phyloP scores from a whole-genome alignment of 768 basidiomycete species.

The Dioszegia hungarica region DNA sequence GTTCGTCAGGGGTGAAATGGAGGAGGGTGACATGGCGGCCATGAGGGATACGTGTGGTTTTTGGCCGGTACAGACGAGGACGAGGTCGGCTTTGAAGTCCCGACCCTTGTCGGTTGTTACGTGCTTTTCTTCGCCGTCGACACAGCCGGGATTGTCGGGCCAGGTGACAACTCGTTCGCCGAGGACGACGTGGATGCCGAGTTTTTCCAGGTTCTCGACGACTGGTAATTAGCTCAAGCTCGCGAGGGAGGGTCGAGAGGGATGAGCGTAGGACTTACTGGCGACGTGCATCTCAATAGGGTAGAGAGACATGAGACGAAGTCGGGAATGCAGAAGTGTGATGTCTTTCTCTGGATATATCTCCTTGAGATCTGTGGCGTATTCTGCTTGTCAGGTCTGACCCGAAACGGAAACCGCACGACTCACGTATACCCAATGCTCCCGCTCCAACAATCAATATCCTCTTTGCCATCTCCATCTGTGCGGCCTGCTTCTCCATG shows the following conservation, averaged over 20 bases:
- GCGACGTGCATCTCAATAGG: constrained; percentile 45
- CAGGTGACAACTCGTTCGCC: constrained; percentile 38
- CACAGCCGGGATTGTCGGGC: constrained; percentile 25
- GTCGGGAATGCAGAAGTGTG: constrained; percentile 50
- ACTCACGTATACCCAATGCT: constrained; percentile 49
- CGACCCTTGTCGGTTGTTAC: constrained; percentile 39
- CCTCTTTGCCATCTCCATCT: constrained; percentile 35
- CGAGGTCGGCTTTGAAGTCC: constrained; percentile 40
- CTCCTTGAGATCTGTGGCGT: constrained; percentile 50
- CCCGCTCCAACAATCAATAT: constrained; percentile 52
- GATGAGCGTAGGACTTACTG: constrained; percentile 19
- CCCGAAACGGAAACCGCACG: not conserved
- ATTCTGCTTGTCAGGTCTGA: constrained; percentile 26
- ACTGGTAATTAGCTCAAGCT: constrained; percentile 12
- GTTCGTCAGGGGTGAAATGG: constrained; percentile 31
- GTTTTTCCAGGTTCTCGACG: constrained; percentile 25
- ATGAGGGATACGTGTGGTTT: constrained; percentile 43
- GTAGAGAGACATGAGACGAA: constrained; percentile 47
- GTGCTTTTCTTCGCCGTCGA: constrained; percentile 33
- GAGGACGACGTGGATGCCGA: constrained; percentile 40
- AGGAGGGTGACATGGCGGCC: constrained; percentile 29
- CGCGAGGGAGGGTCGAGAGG: not conserved
- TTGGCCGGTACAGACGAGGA: constrained; percentile 48
- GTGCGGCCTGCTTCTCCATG: constrained; percentile 41
- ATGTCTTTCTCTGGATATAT: constrained; percentile 47